Conservation (phyloP, 2,329 filamentous ascomycete genomes). For the Diplocarpon mali region DNA sequence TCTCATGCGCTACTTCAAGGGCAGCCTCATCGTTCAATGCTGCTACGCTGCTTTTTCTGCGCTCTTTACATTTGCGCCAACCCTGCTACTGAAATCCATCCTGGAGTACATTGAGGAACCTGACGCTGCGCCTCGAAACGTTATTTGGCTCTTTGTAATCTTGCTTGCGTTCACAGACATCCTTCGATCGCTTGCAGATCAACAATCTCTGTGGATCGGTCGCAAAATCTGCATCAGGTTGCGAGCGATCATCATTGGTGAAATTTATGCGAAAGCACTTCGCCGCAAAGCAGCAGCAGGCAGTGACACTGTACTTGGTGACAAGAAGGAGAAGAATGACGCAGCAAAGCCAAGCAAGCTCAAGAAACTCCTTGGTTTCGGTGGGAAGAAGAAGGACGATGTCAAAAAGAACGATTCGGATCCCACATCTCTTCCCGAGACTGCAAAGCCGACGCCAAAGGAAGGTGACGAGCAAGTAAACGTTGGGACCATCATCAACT, state of each 20-base stretch:
- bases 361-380: slow-evolving; percentile 46
- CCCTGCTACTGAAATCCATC: slow-evolving; percentile 80
- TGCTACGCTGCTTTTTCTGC: slow-evolving; percentile 70
- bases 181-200: slow-evolving; percentile 71
- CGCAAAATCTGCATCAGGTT: slow-evolving; percentile 89
- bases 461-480: slow-evolving; percentile 66
- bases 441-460: slow-evolving; percentile 16
- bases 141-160: slow-evolving; percentile 93
- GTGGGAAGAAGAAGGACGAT: slow-evolving; percentile 31
- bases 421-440: slow-evolving; percentile 2
- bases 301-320: slow-evolving; percentile 61
- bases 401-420: slow-evolving; percentile 30
- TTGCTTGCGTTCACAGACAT: slow-evolving; percentile 76
- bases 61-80: slow-evolving; percentile 82
- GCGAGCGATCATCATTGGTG: slow-evolving; percentile 89
- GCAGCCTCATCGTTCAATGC: slow-evolving; percentile 64
- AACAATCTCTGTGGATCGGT: slow-evolving; percentile 83
- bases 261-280: slow-evolving; percentile 93
- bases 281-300: slow-evolving; percentile 78
- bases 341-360: slow-evolving; percentile 33
- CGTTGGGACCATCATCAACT: slow-evolving; percentile 94
- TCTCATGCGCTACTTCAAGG: slow-evolving; percentile 74
- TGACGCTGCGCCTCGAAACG: slow-evolving; percentile 62
- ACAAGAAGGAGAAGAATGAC: slow-evolving; percentile 33
- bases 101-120: slow-evolving; percentile 89